Evolutionary conservation across 2,329 filamentous ascomycete species (phyloP).

Genomic region (Mollisiaceae sp.): DNA sequence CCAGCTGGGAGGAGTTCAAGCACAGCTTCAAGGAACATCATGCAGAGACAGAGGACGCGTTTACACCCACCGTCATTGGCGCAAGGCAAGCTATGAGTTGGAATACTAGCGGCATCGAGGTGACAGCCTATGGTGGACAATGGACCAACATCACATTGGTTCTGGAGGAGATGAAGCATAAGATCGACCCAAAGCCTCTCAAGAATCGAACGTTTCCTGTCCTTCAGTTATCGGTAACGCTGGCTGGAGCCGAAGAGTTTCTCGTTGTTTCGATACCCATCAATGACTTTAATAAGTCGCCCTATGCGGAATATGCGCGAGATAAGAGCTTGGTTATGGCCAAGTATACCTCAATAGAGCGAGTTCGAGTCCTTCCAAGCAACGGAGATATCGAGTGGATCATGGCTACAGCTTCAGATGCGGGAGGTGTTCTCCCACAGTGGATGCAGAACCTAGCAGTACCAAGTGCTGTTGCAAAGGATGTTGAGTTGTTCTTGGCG

Average conservation of each 20-base stretch:
- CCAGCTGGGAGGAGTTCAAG: conserved; percentile 68
- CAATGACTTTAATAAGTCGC: conserved; percentile 47
- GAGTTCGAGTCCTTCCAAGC: conserved; percentile 47
- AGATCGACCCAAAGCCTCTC: conserved; percentile 61
- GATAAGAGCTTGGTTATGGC: conserved; percentile 59
- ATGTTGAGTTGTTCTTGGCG: conserved; percentile 70
- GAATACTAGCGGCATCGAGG: conserved; percentile 51
- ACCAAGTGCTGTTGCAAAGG: conserved; percentile 68
- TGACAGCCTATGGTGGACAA: conserved; percentile 43
- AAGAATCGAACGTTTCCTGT: conserved; percentile 70
- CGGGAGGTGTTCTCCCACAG: conserved; percentile 67
- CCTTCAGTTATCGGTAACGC: conserved; percentile 61
- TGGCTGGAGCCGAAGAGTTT: conserved; percentile 53
- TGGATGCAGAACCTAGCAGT: conserved; percentile 69
- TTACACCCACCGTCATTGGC: conserved; percentile 61
- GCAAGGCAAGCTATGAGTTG: conserved; percentile 49
- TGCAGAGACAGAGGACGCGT: conserved; percentile 59
- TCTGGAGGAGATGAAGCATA: conserved; percentile 70
- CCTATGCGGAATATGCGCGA: conserved; percentile 42
- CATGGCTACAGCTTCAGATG: conserved; percentile 78
- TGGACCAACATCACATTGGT: conserved; percentile 56
- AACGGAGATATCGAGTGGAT: conserved; percentile 69
- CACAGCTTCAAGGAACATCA: conserved; percentile 63
- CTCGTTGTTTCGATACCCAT: conserved; percentile 63
- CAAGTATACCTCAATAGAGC: conserved; percentile 69